Evolutionary conservation across 2,329 filamentous ascomycete genomes (phyloP), one percentile per base, ranked within the genome.

Genomic region (Sordariomycetes sp.): DNA sequence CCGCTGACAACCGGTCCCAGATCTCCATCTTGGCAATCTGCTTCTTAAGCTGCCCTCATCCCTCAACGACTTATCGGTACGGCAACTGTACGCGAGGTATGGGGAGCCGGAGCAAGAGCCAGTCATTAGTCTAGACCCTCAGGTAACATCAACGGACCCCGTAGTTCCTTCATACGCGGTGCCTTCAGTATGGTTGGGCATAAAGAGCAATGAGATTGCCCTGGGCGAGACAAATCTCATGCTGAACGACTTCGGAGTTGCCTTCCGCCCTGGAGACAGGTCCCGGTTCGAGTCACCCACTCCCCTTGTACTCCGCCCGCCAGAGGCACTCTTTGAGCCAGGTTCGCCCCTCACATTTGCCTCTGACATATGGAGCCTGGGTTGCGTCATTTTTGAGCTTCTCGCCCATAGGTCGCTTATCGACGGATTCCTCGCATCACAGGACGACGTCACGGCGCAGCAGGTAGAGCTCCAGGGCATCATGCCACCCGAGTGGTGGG

Each of bases 251-350:
- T 63, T 61, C 42, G 54, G 56, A 1, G 45, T 53, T 18, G 44
- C 54, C 6, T 62, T 62, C 31, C 41, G 38, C 17, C 46, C 46
- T 4, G 16, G 40, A 5, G 17, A 15, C 12, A 20, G 8, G 32
- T 46, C 11, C 38, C 46, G 34, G 24, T 29, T 34, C 17, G 24
- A 28, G 16, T 34, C 16, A 11, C 4, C 19, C 17, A 34, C 32
- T 8, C 23, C 32, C n/a, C 16, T 28, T 14, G n/a, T 34, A 5
- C 5, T 28, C 23, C 32, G 32, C 7, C 51, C 55, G 10, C 58
- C 55, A 1, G 57, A 61, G 37, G 45, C 39, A 20, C 39, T 44
- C 3, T 62, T 63, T 37, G 50, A 58, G 26, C 48, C 53, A 16
- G 41, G 37, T 8, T 47, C 36, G 9, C 47, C 57, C 11, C 43